phyloP scores from a whole-genome alignment of 305 asterid species.

The Solanum aculeatissimum region DNA sequence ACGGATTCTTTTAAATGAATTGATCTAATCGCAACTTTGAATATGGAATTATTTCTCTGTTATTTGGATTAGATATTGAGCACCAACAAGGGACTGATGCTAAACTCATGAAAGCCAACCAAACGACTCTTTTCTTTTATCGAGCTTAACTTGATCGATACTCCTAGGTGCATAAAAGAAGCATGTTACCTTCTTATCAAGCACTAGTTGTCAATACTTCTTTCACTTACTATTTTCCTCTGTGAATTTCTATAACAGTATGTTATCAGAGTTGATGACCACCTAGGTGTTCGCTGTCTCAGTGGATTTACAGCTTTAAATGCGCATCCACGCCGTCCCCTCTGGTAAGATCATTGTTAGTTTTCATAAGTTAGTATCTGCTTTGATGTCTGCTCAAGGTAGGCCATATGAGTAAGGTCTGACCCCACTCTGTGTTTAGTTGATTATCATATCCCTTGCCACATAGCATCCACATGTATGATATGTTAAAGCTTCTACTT shows the following conservation, averaged over 20 bases:
- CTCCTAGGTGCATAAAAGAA: background rate
- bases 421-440: background rate
- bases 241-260: slow-evolving; percentile 1
- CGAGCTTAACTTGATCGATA: background rate
- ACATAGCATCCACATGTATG: background rate
- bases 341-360: slow-evolving; percentile 10
- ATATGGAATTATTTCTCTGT: background rate
- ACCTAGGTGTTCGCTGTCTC: slow-evolving; percentile 5
- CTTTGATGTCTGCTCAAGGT: background rate
- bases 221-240: background rate
- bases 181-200: background rate
- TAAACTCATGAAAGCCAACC: background rate
- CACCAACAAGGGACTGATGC: background rate
- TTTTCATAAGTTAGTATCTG: background rate
- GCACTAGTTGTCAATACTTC: too few relatives aligned
- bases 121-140: background rate
- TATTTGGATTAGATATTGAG: background rate
- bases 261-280: slow-evolving; percentile 8
- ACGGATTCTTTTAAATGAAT: background rate
- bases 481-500: background rate
- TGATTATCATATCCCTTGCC: background rate
- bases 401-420: background rate
- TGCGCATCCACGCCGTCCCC: slow-evolving; percentile 12
- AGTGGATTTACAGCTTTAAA: slow-evolving; percentile 20
- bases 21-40: background rate